These are phyloP conservation scores for Fusarium hainanense DNA, from an alignment of 2,329 filamentous ascomycete species.

Conservation along the genomic window DNA sequence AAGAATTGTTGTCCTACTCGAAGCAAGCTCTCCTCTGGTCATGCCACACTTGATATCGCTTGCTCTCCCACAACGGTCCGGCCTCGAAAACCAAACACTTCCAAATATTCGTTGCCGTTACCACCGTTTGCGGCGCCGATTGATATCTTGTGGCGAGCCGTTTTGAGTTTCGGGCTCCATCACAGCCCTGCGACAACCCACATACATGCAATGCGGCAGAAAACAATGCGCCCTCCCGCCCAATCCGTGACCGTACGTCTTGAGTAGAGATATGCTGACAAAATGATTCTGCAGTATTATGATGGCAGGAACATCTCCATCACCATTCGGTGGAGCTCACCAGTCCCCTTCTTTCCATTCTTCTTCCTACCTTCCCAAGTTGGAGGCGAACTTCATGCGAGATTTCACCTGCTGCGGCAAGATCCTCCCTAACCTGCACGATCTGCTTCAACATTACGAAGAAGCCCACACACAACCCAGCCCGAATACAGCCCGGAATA, in stretches of 20 bases:
- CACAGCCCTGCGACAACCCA: slow-evolving; percentile 27
- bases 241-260: neutral
- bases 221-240: slow-evolving; percentile 19
- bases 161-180: slow-evolving; percentile 38
- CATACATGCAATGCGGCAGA: slow-evolving; percentile 20
- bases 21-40: neutral
- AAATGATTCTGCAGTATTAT: slow-evolving; percentile 73
- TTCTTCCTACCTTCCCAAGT: slow-evolving; percentile 93
- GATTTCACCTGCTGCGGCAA: slow-evolving; percentile 96
- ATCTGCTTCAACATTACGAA: slow-evolving; percentile 95
- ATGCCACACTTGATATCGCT: neutral
- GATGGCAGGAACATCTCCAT: slow-evolving; percentile 97
- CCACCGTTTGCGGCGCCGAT: slow-evolving; percentile 6
- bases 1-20: neutral
- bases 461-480: slow-evolving; percentile 85
- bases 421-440: slow-evolving; percentile 90
- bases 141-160: slow-evolving; percentile 37
- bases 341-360: slow-evolving; percentile 97
- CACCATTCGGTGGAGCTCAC: slow-evolving; percentile 64
- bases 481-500: slow-evolving; percentile 55
- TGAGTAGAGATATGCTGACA: slow-evolving; percentile 39
- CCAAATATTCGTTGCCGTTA: neutral
- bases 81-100: neutral
- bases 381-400: slow-evolving; percentile 97
- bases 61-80: neutral